Evolutionary conservation across 208 protist genomes (phyloP), one percentile per base, ranked within the genome.

Genomic region (Crithidia brevicula): DNA sequence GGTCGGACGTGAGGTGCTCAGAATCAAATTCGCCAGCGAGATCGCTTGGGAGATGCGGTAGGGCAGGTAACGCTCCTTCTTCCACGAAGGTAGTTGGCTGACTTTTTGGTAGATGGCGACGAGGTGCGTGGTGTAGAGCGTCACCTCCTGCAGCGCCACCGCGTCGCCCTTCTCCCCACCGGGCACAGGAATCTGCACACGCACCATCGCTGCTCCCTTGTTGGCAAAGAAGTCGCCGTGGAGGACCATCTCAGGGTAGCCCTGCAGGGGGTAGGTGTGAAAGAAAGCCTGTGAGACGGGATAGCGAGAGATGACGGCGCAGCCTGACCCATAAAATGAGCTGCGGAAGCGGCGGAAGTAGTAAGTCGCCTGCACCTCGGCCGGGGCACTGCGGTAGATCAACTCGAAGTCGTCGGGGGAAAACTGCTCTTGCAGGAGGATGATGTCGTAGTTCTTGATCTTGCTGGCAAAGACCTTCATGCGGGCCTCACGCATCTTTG

Each of bases 161-260:
- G 45, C 54, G 25, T 49, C 77, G 11, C 49, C 27, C 42, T 58
- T 67, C 18, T 56, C 62, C 10, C 57, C 64, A 9, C 34, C 45
- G 4, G 67, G 56, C 20, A 85, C 67, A 22, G 91, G 91, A 40
- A 94, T 86, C 51, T 76, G 63, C 4, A 96, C 46, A 42, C 83
- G 79, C 9, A 93, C 67, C 47, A 89, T 74, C 33, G 91, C 88
- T 0, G 69, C 87, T 2, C 91, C 91, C 67, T 96, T 96, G 76
- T 96, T 96, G 0, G 91, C 86, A 46, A 92, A 96, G 80, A 93
- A 96, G 64, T 96, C 91, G 5, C 91, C 91, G 64, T 96, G 91
- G 11, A 94, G 72, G 9, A 96, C 61, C 74, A 90, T 88, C 72
- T 96, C 88, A 0, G 91, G 91, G 54, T 79, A 91, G 3, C 91